Evolutionary conservation across 116 monocot genomes (phyloP).

Genomic region (Papilionanthe hybrid): DNA sequence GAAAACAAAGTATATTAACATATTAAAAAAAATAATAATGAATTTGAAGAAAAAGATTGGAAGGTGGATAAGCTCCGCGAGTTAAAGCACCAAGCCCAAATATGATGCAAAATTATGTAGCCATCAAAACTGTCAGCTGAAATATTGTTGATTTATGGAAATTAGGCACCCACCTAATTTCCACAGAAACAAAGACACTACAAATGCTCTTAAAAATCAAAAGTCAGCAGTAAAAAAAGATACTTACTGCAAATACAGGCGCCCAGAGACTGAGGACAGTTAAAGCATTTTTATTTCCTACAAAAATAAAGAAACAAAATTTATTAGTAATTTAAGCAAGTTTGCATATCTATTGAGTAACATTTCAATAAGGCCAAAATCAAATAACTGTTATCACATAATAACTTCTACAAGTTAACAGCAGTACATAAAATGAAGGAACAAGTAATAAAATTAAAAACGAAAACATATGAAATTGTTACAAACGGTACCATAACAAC

Average conservation of each 20-base stretch:
- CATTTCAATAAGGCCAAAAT: neutral
- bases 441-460: neutral
- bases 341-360: neutral
- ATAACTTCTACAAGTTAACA: slow-evolving; percentile 1
- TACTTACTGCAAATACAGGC: slow-evolving; percentile 81
- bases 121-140: neutral
- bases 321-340: neutral
- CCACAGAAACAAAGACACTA: neutral
- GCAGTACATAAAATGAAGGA: neutral
- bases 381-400: neutral
- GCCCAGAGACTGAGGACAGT: slow-evolving; percentile 87
- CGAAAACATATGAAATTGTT: neutral
- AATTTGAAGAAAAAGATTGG: neutral
- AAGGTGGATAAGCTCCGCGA: neutral
- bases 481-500: neutral
- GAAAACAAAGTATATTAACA: slow-evolving; percentile 3
- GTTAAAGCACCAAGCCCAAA: neutral
- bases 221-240: neutral
- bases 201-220: neutral
- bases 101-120: neutral
- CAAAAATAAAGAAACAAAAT: slow-evolving; percentile 19
- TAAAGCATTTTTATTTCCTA: slow-evolving; percentile 89
- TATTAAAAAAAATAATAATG: slow-evolving; percentile 1
- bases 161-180: neutral
- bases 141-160: neutral